Base-by-base conservation (phyloP, 2,329 filamentous ascomycete species). In the Lecanicillium sp. region DNA sequence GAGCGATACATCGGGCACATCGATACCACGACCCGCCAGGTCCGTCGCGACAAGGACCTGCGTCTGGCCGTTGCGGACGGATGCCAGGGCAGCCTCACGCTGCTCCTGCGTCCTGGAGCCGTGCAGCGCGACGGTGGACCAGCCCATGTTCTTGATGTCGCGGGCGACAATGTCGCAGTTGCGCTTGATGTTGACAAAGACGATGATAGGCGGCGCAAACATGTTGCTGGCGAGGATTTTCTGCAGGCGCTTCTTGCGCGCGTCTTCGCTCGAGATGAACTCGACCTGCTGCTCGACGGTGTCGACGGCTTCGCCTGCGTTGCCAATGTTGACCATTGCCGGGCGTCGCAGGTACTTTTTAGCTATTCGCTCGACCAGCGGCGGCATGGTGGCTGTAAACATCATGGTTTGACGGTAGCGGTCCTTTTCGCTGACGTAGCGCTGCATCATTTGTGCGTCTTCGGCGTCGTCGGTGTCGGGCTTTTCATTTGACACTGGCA, bases 121-220 rank as follows among this genome's bases (percentile, higher is more conserved):
- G 65, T 98, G 92, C 22, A 98, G 68, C 0, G 90, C 95, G 52
- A 94, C 89, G 7, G 83, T 78, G 15, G 79, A 85, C 71, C 88
- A 92, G 51, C 92, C 92, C 80, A 92, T 92, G 37, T 84, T 76
- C 57, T 94, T 92, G 68, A 98, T 92, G 56, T 96, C 90, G 44
- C 86, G 78, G 3, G 90, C 90, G 34, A 98, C 83, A 43, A 87
- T 85, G 59, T 98, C 92, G 67, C 90, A 96, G 67, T 96, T 96
- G 51, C 89, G 85, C 67, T 96, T 96, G 78, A 96, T 95, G 63
- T 98, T 98, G 75, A 98, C 92, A 59, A 98, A 98, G 47, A 98
- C 89, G 52, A 98, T 98, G 60, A 98, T 94, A 13, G 92, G 92
- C 8, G 90, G 78, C 7, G 75, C 71, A 63, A 89, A 96, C 48